A percentile compares a stretch with the other conserved stretches of the same genome.
phyloP scores from a whole-genome alignment of 2,329 filamentous ascomycete genomes.

The Ophiosphaerella narmari region DNA sequence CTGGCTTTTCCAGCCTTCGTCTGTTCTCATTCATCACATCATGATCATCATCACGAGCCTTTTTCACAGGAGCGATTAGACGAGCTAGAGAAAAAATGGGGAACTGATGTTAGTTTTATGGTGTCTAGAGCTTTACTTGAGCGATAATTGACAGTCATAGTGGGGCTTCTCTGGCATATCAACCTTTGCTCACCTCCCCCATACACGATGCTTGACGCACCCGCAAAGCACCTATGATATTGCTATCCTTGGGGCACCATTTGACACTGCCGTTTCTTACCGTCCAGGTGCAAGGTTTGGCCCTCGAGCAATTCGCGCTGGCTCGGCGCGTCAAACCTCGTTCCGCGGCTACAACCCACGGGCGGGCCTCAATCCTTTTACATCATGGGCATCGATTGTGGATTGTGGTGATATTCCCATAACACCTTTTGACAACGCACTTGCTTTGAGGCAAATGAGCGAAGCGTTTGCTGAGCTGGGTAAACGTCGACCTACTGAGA shows the following conservation, averaged over 20 bases:
- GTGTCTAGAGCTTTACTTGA: neutral
- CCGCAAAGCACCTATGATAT: conserved; percentile 53
- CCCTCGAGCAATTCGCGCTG: conserved; percentile 82
- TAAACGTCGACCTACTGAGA: conserved; percentile 46
- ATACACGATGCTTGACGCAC: conserved; percentile 54
- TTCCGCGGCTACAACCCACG: conserved; percentile 83
- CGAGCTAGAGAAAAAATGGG: conserved; percentile 47
- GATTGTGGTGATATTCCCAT: conserved; percentile 93
- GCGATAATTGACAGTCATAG: conserved; percentile 38
- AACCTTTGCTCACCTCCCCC: conserved; percentile 54
- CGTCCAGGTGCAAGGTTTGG: conserved; percentile 69
- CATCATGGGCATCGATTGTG: conserved; percentile 75
- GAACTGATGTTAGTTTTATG: conserved; percentile 40
- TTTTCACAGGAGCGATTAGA: conserved; percentile 39
- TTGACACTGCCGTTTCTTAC: conserved; percentile 56
- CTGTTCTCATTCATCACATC: conserved; percentile 31
- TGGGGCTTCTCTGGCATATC: conserved; percentile 75
- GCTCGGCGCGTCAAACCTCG: conserved; percentile 77
- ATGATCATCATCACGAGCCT: conserved; percentile 30
- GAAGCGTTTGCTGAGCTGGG: conserved; percentile 75
- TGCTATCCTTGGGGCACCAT: conserved; percentile 55
- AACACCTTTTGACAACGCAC: conserved; percentile 81
- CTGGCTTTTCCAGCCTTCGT: conserved; percentile 21
- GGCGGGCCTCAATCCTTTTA: conserved; percentile 82
- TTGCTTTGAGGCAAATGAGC: conserved; percentile 83